Evolutionary conservation across 1,284 basidiomycete species (phyloP).

Genomic region (Mycosarcoma mackinlayi): DNA sequence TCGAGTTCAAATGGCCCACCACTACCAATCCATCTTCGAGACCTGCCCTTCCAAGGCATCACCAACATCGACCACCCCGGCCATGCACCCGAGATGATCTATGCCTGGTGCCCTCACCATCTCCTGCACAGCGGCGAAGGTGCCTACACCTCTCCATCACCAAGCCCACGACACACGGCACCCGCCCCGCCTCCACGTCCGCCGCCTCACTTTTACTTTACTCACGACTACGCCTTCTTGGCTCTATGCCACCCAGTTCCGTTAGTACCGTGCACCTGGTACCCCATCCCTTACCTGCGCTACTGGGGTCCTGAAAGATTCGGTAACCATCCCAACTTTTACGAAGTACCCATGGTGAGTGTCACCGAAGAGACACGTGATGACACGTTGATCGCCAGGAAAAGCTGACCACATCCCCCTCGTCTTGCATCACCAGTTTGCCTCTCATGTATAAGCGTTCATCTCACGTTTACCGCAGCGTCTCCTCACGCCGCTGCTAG

Average conservation of each 20-base stretch:
- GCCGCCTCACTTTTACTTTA: slow-evolving; percentile 4
- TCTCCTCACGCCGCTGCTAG: no score
- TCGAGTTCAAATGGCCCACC: neutral
- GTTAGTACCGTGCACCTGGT: neutral
- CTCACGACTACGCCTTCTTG: slow-evolving; percentile 8
- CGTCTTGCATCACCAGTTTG: slow-evolving; percentile 1
- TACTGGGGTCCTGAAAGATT: slow-evolving; percentile 30
- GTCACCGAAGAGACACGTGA: neutral
- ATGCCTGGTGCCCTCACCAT: slow-evolving; percentile 1
- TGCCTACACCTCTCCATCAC: neutral
- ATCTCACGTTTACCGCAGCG: no score
- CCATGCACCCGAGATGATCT: slow-evolving; percentile 3
- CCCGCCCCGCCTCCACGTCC: neutral
- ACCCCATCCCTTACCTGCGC: slow-evolving; percentile 15
- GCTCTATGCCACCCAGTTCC: neutral
- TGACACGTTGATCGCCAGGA: neutral
- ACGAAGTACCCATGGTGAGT: slow-evolving; percentile 39
- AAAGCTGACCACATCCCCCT: neutral
- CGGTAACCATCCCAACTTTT: slow-evolving; percentile 8
- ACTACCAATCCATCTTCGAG: neutral
- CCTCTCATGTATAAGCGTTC: slow-evolving; percentile 4
- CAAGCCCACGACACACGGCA: neutral
- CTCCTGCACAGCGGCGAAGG: neutral
- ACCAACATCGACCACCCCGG: slow-evolving; percentile 1
- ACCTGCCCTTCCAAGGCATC: neutral